These are phyloP conservation scores for Cryoendolithus antarcticus DNA, from an alignment of 2,329 filamentous ascomycete species.

Conservation along the genomic window DNA sequence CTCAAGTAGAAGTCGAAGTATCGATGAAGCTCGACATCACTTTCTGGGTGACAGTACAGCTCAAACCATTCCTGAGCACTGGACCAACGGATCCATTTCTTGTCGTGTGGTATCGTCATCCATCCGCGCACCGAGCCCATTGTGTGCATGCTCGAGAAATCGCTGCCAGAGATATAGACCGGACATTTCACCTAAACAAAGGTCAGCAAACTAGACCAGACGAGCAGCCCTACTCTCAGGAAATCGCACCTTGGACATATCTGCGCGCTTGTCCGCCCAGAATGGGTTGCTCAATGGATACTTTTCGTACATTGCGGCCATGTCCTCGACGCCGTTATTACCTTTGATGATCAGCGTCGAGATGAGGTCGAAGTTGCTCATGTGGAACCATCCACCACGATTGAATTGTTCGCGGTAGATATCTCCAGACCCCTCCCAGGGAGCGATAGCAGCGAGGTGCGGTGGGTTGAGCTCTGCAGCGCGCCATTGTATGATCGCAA, in stretches of 20 bases:
- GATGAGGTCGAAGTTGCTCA: conserved; percentile 8
- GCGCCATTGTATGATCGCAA: conserved; percentile 26
- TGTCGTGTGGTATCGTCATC: conserved; percentile 22
- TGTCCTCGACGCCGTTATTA: conserved; percentile 5
- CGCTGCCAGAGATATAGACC: conserved; percentile 7
- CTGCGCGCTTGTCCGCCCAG: conserved; percentile 8
- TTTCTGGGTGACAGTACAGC: conserved; percentile 22
- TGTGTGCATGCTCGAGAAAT: conserved; percentile 5
- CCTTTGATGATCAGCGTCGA: conserved; percentile 8
- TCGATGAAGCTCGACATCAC: conserved; percentile 25
- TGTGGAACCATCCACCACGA: conserved; percentile 1
- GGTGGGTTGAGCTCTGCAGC: conserved; percentile 32
- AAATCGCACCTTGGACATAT: conserved; percentile 3
- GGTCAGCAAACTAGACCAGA: no score
- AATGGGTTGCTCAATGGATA: conserved; percentile 5
- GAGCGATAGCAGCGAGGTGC: conserved; percentile 32
- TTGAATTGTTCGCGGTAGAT: conserved; percentile 23
- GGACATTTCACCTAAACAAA: conserved; percentile 8
- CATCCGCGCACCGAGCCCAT: conserved; percentile 19
- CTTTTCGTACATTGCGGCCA: conserved; percentile 6
- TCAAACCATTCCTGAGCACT: conserved; percentile 34
- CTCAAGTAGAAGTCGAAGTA: conserved; percentile 29
- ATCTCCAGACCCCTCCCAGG: conserved; percentile 36
- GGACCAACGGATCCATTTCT: conserved; percentile 33
- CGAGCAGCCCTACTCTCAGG: no score